Evolutionary conservation across 148 eudicot genomes (phyloP), one percentile per base, ranked within the genome.

Genomic region (Fagopyrum homotropicum): DNA sequence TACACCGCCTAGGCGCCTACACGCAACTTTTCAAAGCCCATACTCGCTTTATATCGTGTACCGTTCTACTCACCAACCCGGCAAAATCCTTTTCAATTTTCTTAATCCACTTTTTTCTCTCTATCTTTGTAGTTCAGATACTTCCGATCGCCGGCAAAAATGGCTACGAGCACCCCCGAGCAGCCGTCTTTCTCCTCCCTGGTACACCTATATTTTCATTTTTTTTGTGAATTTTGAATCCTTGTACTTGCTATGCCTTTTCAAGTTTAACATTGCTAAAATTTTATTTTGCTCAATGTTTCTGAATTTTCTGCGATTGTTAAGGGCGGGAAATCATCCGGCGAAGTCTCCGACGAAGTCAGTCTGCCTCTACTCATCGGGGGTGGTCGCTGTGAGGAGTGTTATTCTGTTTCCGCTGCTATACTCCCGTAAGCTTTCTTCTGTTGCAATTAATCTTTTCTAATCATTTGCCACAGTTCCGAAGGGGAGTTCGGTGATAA

Each of bases 351-450:
- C 26, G 76, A 49, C 16, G 75, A 45, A 12, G 77, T 44, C 47
- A 76, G 82, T 11, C 84, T 83, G 77, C 89, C 90, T 43, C 87
- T 88, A 40, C 56, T 86, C 17, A 78, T 71, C n/a, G 86, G 81
- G 6, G 82, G 72, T 47, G 82, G 71, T 59, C 75, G 40, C 59
- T 77, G 76, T 55, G 61, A 59, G 4, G 92, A 90, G 73, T 76
- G 77, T 49, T 92, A 82, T 79, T 88, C 94, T 2, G 76, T 87
- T 48, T 73, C 77, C 12, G 80, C 92, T 4, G 87, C 84, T 57
- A 77, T 88, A 54, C 80, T 90, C 15, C 86, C 97, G 95, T 92
- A 51, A 83, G 89, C 50, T 72, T n/a, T n/a, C 35, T 69, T 50
- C 54, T 12, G 2, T 22, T 51, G 29, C 48, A 15, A 17, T 12